Evolutionary conservation across 371 early-diverging fungal genomes (phyloP).

Genomic region (Actinomortierella wolfii): DNA sequence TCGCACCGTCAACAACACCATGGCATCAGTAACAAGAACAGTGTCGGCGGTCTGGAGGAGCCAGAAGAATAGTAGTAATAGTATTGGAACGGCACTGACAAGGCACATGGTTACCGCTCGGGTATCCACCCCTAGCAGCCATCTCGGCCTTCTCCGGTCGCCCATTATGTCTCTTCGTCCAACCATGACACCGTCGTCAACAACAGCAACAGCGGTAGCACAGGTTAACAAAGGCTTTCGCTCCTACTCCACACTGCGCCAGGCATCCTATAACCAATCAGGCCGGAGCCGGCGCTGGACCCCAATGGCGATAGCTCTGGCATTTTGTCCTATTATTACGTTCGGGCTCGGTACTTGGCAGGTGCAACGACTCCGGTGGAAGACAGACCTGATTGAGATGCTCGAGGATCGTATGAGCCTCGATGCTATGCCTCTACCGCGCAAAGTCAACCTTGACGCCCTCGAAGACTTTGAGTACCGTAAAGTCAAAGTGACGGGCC

Average conservation of each 20-base stretch:
- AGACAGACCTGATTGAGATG: conserved; percentile 76
- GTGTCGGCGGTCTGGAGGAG: too few relatives aligned
- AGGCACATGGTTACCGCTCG: too few relatives aligned
- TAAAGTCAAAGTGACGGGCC: conserved; percentile 70
- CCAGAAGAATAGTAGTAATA: too few relatives aligned
- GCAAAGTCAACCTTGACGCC: conserved; percentile 56
- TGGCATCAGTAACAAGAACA: too few relatives aligned
- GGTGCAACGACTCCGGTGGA: conserved; percentile 89
- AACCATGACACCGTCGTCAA: neutral
- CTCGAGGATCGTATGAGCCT: conserved; percentile 69
- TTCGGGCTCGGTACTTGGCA: conserved; percentile 93
- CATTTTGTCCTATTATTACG: conserved; percentile 77
- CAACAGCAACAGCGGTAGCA: conserved; percentile 4
- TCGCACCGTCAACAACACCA: too few relatives aligned
- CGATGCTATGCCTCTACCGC: conserved; percentile 73
- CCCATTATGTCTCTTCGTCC: too few relatives aligned
- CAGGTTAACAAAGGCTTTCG: too few relatives aligned
- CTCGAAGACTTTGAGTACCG: conserved; percentile 75
- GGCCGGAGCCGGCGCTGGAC: conserved; percentile 29
- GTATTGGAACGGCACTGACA: too few relatives aligned
- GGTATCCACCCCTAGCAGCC: too few relatives aligned
- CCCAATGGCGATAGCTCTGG: conserved; percentile 49
- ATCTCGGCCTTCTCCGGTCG: too few relatives aligned
- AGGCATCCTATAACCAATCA: conserved; percentile 20
- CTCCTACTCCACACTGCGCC: conserved; percentile 27